Conservation (phyloP, 441 rosid species). For the Populus trichocarpa region DNA sequence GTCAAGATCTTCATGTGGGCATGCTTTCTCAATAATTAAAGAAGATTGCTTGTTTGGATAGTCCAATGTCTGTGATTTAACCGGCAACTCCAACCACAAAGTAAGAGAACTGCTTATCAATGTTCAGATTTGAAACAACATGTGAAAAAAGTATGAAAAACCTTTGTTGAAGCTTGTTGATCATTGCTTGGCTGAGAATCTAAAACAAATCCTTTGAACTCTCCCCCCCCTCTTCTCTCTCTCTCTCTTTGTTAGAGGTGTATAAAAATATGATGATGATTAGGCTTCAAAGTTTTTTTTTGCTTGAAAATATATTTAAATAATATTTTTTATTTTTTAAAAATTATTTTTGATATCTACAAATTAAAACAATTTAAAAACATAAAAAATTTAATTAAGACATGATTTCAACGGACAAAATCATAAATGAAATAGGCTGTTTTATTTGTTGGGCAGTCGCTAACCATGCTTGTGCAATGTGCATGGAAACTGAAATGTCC, state of each 20-base stretch:
- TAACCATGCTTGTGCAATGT: background rate
- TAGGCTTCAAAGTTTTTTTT: too few relatives aligned
- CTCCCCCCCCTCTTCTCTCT: too few relatives aligned
- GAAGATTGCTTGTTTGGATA: background rate
- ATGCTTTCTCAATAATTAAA: slow-evolving; percentile 3
- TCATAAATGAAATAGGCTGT: too few relatives aligned
- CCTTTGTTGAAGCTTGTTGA: background rate
- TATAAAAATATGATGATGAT: too few relatives aligned
- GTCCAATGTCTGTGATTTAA: slow-evolving; percentile 7
- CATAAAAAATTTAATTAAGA: too few relatives aligned
- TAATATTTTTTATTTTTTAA: background rate
- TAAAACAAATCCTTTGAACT: slow-evolving; percentile 23
- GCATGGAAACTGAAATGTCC: slow-evolving; percentile 4
- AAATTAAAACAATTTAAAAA: too few relatives aligned
- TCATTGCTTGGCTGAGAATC: slow-evolving; percentile 18
- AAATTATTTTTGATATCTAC: too few relatives aligned
- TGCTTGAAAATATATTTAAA: too few relatives aligned
- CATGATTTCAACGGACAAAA: too few relatives aligned
- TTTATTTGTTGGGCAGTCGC: background rate
- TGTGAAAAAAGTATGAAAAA: background rate
- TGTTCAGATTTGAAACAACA: background rate
- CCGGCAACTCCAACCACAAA: background rate
- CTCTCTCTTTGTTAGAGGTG: too few relatives aligned
- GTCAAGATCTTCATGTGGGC: background rate
- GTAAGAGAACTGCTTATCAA: background rate